Evolutionary conservation across 2,329 filamentous ascomycete genomes (phyloP).

Genomic region (Paramyrothecium sp.): DNA sequence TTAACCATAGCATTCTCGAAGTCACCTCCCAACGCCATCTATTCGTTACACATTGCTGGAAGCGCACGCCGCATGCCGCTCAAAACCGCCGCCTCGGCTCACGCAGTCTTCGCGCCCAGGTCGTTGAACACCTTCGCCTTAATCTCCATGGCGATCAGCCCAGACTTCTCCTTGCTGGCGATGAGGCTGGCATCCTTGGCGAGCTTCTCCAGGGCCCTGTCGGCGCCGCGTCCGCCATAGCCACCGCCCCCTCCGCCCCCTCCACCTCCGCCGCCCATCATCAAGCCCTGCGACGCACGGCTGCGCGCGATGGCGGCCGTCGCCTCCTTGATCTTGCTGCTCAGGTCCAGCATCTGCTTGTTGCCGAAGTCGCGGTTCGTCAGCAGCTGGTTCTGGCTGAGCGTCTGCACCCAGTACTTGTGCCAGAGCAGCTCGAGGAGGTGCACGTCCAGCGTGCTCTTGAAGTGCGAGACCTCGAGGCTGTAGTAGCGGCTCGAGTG

Average conservation of each 20-base stretch:
- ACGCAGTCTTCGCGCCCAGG: constrained; percentile 20
- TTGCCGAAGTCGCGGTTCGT: constrained; percentile 91
- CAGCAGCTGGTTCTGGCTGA: constrained; percentile 86
- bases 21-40: constrained; percentile 26
- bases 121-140: constrained; percentile 62
- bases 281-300: constrained; percentile 21
- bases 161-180: constrained; percentile 60
- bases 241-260: constrained; percentile 1
- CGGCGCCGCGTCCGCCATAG: constrained; percentile 22
- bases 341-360: constrained; percentile 87
- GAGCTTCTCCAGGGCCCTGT: constrained; percentile 57
- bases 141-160: constrained; percentile 59
- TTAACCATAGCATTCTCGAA: constrained; percentile 8
- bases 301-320: constrained; percentile 30
- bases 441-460: constrained; percentile 84
- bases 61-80: not conserved
- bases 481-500: constrained; percentile 90
- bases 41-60: constrained; percentile 19
- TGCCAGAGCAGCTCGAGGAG: constrained; percentile 92
- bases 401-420: constrained; percentile 97
- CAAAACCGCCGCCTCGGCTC: not conserved
- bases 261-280: constrained; percentile 13
- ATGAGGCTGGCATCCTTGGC: constrained; percentile 61
- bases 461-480: constrained; percentile 90
- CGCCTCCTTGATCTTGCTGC: constrained; percentile 74